Evolutionary conservation across 2,329 filamentous ascomycete genomes (phyloP).

Genomic region (Fusarium brevicatenulatum): DNA sequence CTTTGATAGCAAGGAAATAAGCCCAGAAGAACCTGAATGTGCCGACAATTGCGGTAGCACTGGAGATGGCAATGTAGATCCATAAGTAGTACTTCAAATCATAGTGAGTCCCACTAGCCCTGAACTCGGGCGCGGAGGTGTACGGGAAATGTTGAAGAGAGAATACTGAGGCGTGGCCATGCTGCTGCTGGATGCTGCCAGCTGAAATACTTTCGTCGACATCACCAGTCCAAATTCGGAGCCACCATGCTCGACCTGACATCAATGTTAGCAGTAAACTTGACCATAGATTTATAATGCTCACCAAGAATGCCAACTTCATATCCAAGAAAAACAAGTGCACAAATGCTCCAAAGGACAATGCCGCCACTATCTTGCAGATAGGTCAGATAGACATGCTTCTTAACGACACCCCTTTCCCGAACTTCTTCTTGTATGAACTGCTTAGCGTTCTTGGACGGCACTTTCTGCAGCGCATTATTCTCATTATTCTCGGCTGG

Average conservation of each 20-base stretch:
- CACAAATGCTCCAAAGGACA: conserved; percentile 66
- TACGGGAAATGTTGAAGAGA: conserved; percentile 59
- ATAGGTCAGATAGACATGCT: conserved; percentile 74
- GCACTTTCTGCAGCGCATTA: conserved; percentile 58
- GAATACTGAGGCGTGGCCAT: conserved; percentile 57
- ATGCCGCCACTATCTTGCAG: conserved; percentile 72
- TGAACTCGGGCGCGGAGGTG: conserved; percentile 50
- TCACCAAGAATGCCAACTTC: conserved; percentile 65
- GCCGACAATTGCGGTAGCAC: conserved; percentile 67
- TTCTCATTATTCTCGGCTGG: conserved; percentile 53
- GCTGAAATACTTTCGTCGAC: conserved; percentile 22
- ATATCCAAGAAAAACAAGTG: conserved; percentile 64
- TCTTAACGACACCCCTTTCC: conserved; percentile 75
- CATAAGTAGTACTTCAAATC: conserved; percentile 71
- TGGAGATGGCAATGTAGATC: conserved; percentile 76
- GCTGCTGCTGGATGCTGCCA: conserved; percentile 46
- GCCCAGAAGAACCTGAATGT: conserved; percentile 71
- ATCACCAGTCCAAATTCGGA: conserved; percentile 68
- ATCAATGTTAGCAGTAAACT: conserved; percentile 4
- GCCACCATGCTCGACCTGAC: conserved; percentile 69
- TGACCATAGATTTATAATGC: conserved; percentile 7
- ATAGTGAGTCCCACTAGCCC: conserved; percentile 46
- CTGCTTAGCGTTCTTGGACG: conserved; percentile 68
- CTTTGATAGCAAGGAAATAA: conserved; percentile 72
- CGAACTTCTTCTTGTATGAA: conserved; percentile 82